phyloP scores from a whole-genome alignment of 805 yeast genomes.

The Komagataella phaffii region DNA sequence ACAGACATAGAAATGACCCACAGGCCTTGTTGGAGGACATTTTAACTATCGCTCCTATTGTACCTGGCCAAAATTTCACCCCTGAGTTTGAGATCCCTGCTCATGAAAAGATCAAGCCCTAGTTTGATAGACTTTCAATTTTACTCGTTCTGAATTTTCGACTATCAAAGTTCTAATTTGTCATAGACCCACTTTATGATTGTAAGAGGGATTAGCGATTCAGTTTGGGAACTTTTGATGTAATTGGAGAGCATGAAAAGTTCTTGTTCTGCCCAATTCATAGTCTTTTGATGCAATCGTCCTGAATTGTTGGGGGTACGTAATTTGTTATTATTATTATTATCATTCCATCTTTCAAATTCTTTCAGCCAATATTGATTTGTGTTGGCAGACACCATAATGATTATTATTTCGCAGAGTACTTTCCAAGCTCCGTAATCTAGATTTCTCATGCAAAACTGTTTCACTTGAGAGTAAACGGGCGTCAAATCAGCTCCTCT shows the following conservation, averaged over 20 bases:
- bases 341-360: not conserved
- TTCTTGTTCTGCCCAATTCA: not conserved
- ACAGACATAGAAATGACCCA: conserved; percentile 36
- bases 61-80: conserved; percentile 69
- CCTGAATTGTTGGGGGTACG: not conserved
- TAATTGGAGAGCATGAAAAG: not conserved
- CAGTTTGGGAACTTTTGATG: not conserved
- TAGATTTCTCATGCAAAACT: conserved; percentile 5
- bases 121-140: not conserved
- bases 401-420: not conserved
- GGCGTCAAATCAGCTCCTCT: not conserved
- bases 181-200: not conserved
- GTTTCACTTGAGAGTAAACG: conserved; percentile 1
- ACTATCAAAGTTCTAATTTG: not conserved
- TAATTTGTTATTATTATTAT: too few relatives aligned
- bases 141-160: not conserved
- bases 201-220: not conserved
- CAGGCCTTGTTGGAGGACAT: conserved; percentile 42
- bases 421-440: conserved; percentile 6
- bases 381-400: not conserved
- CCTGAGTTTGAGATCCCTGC: conserved; percentile 61
- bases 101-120: conserved; percentile 25
- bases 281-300: not conserved
- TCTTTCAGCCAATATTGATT: not conserved
- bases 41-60: conserved; percentile 57